Evolutionary conservation across 148 eudicot species (phyloP), one percentile per base, ranked within the genome.

Genomic region (Nepenthes gracilis): DNA sequence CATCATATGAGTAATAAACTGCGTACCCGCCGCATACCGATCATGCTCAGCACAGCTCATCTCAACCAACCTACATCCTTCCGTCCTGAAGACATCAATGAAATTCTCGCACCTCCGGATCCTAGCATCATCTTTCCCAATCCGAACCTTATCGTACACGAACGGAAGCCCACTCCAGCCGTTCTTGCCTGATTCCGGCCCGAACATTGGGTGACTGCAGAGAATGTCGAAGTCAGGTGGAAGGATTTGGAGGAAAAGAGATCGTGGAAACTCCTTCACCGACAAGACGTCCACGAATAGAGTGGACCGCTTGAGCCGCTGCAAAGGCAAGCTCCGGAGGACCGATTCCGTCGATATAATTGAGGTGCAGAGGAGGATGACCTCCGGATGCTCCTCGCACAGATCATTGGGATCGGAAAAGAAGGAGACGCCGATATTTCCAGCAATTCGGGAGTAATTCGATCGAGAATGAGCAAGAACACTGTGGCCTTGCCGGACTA

Each of bases 191-290:
- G 83, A 75, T 33, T 78, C 78, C 1, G 89, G 81, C 6, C 89
- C 89, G 38, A 84, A 84, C 89, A 84, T 81, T 0, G 89, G 89
- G 45, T 84, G 89, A 38, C 85, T 76, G 75, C 89, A 84, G 4
- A 81, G 70, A 63, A 81, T 6, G n/a, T 81, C 89, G 2, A 49
- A 64, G 9, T 81, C 81, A 32, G 45, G 61, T 2, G 83, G 89
- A 66, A 78, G 50, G 2, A 47, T 48, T 50, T 62, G 34, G 2
- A 74, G 34, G 61, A 83, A 70, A 34, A 80, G 60, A 10, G 64
- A 63, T 51, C 69, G 70, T 5, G 87, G 78, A n/a, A 79, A 77
- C 54, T 79, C 87, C 57, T 83, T 83, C 8, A 83, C 87, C 0
- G 87, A 83, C 7, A 80, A 59, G 0, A 83, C 87, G 61, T 82